A percentile compares a stretch with the other conserved stretches of the same genome.
Conservation (phyloP, 169 alveolate genomes). For the Amoebophrya sp. region DNA sequence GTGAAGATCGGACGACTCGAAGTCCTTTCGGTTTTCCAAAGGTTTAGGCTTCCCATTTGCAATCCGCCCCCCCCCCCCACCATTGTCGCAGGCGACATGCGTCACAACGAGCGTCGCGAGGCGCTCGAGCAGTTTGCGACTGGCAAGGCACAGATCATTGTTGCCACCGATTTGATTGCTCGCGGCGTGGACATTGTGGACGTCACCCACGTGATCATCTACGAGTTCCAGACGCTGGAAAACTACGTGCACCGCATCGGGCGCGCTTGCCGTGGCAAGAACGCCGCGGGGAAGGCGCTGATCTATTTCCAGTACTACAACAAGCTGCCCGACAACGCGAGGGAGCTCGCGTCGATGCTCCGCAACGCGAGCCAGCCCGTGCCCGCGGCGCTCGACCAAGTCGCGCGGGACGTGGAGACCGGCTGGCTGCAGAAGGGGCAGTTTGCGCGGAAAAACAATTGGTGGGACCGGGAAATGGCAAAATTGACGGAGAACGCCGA, state of each 20-base stretch:
- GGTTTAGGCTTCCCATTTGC: too few species aligned
- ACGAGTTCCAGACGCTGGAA: conserved; percentile 78
- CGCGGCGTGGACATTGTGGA: conserved; percentile 89
- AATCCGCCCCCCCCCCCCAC: too few species aligned
- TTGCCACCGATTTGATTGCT: conserved; percentile 95
- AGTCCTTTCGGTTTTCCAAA: too few species aligned
- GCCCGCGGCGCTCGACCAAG: background rate
- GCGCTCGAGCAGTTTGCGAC: conserved; percentile 69
- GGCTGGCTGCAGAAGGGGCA: too few species aligned
- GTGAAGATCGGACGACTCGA: too few species aligned
- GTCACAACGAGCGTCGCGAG: conserved; percentile 27
- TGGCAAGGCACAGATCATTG: conserved; percentile 70
- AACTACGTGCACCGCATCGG: conserved; percentile 86
- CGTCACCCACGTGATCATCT: conserved; percentile 77
- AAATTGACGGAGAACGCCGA: too few species aligned
- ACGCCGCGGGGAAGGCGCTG: background rate
- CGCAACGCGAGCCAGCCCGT: background rate
- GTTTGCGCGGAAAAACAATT: too few species aligned
- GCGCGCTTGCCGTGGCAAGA: conserved; percentile 54
- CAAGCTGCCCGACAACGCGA: background rate
- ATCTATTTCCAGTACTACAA: background rate
- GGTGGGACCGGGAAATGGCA: too few species aligned
- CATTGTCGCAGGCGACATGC: too few species aligned
- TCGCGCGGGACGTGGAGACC: background rate
- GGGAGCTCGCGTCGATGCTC: background rate